Conservation (phyloP, 305 asterid species). For the Fraxinus sp. region DNA sequence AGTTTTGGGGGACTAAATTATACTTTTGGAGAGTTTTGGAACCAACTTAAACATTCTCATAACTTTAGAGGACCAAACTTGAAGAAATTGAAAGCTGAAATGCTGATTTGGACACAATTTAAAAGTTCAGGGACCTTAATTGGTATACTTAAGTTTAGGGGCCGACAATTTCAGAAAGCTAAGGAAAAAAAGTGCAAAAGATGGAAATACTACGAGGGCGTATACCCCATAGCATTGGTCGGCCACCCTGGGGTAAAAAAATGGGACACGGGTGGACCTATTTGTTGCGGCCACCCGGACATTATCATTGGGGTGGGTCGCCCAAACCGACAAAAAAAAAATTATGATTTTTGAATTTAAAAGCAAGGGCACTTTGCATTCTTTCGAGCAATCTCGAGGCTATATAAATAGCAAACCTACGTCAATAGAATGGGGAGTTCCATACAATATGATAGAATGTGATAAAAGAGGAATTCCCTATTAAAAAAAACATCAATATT, state of each 20-base stretch:
- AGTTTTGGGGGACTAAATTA: too few species aligned
- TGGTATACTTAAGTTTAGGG: too few species aligned
- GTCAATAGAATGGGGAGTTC: neutral
- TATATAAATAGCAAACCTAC: too few species aligned
- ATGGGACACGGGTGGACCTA: neutral
- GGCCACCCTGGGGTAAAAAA: neutral
- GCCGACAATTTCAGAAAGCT: neutral
- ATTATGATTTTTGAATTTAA: too few species aligned
- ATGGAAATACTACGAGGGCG: neutral
- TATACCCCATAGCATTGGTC: neutral
- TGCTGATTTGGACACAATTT: neutral
- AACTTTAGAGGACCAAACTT: neutral
- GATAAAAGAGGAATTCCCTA: neutral
- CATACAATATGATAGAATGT: too few species aligned
- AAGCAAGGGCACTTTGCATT: neutral
- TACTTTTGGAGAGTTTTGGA: neutral
- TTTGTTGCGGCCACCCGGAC: neutral
- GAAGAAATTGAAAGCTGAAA: neutral
- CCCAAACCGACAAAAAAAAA: neutral
- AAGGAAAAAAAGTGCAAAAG: neutral
- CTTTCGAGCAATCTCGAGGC: too few species aligned
- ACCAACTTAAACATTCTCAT: neutral
- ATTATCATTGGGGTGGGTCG: neutral
- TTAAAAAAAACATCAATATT: neutral
- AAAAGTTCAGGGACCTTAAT: neutral